Percentiles rank a stretch among this genome's conserved stretches.
phyloP scores from a whole-genome alignment of 345 rosid genomes.

The Eutrema heterophyllum region DNA sequence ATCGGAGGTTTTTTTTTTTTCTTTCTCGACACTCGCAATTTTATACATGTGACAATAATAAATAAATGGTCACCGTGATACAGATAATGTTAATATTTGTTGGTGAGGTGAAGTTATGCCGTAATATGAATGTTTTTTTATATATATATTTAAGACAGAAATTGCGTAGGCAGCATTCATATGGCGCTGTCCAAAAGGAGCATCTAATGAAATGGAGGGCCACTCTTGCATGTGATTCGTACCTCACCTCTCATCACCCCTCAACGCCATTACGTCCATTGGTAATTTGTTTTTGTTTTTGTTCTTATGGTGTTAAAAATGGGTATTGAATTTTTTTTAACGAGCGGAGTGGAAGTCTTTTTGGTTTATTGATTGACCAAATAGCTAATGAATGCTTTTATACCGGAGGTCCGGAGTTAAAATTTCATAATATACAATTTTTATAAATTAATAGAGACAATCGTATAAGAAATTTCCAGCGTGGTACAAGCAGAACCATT shows the following conservation, averaged over 20 bases:
- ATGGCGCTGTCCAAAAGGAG: constrained; percentile 21
- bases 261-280: neutral
- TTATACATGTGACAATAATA: neutral
- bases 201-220: constrained; percentile 9
- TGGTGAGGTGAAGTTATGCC: neutral
- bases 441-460: no score
- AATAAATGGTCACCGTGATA: neutral
- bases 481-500: no score
- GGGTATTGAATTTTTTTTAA: no score
- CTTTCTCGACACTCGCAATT: neutral
- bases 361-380: no score
- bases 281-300: neutral
- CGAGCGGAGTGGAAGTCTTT: no score
- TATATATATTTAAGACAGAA: neutral
- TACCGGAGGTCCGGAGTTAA: no score
- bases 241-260: constrained; percentile 15
- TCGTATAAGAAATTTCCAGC: no score
- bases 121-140: neutral
- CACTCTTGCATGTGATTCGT: constrained; percentile 23
- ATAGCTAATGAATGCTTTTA: no score
- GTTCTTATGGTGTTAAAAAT: no score
- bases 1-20: neutral
- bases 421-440: no score
- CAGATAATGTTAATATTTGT: neutral
- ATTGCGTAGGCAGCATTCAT: constrained; percentile 10